Base-by-base conservation (phyloP, 805 yeast species). In the Millerozyma acaciae region DNA sequence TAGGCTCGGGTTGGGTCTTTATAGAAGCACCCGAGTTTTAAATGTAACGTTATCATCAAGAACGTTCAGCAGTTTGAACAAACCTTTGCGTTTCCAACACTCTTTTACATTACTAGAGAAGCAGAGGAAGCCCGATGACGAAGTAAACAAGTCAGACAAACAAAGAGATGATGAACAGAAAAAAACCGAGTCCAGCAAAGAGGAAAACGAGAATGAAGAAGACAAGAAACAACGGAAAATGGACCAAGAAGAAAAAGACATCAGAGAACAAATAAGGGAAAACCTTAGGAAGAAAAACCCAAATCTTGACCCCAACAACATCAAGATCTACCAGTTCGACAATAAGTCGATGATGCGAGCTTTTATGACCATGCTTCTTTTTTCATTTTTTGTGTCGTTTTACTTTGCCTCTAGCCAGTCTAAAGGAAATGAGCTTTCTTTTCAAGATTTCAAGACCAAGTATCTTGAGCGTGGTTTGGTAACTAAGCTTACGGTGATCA, bases 391-490 rank as follows among this genome's bases (percentile, higher is more conserved):
- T 6, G 28, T 44, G 4, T 35, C 38, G 12, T 34, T 42, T 21
- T 30, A 35, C 26, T 21, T 32, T 23, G 33, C 38, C 16, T 40
- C 30, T 19, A 36, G 29, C 15, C 31, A 27, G 14, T 32, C 24
- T 15, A 50, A 49, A 22, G 42, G 37, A 26, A 53, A 60, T 34
- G 65, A 61, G 35, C 53, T 65, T 33, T 59, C 89, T 2, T 82
- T 80, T 68, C 95, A 86, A 62, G 95, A 86, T 51, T 88, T 89
- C 68, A 82, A 83, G 55, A 70, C 80, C n/a, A 76, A 80, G 37
- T 80, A 83, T 44, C 64, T 89, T 19, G 86, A 82, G 42, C 76
- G 76, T 44, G 95, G 95, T 4, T 70, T 79, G 31, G 96, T 89
- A 22, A 77, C 80, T 31, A 77, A 74, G 42, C 67, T 88, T 29